These are phyloP conservation scores for Borovskyia barvae DNA, from an alignment of 208 protist genomes.

Conservation along the genomic window DNA sequence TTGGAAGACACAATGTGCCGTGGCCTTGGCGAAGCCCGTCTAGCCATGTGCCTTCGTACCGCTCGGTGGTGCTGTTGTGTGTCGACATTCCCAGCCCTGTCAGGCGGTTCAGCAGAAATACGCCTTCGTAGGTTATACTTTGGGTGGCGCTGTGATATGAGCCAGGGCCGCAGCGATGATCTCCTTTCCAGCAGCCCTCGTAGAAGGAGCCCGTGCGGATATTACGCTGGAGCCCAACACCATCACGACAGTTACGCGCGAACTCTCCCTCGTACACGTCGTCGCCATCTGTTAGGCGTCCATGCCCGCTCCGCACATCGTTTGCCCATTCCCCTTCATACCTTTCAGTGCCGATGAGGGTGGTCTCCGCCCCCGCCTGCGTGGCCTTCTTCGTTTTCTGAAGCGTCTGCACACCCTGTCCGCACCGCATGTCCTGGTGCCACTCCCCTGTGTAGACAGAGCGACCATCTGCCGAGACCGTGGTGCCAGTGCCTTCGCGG, in stretches of 20 bases:
- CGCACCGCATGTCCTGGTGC: constrained; percentile 58
- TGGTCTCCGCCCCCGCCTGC: constrained; percentile 8
- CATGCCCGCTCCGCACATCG: constrained; percentile 69
- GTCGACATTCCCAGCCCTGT: constrained; percentile 50
- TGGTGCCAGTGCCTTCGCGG: constrained; percentile 74
- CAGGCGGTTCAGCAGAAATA: constrained; percentile 75
- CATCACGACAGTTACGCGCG: constrained; percentile 44
- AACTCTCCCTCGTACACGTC: constrained; percentile 81
- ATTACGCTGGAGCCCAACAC: constrained; percentile 55
- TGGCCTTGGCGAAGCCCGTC: constrained; percentile 81
- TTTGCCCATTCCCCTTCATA: constrained; percentile 82
- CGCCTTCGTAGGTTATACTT: constrained; percentile 64
- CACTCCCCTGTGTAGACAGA: constrained; percentile 79
- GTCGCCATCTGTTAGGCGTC: constrained; percentile 49
- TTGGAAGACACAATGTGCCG: constrained; percentile 67
- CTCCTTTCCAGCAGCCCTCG: constrained; percentile 67
- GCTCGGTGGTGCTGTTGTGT: constrained; percentile 14
- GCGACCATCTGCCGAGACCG: constrained; percentile 68
- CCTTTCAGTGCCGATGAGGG: constrained; percentile 13
- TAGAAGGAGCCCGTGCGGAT: constrained; percentile 70
- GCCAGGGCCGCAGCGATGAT: constrained; percentile 60
- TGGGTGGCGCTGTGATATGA: constrained; percentile 50
- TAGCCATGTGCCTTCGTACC: constrained; percentile 81
- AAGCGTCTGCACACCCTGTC: constrained; percentile 40
- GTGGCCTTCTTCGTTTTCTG: background rate